A percentile compares a stretch with the other conserved stretches of the same genome.
Evolutionary conservation across 257 asterid species (phyloP).

Genomic region (Ballota nigra): DNA sequence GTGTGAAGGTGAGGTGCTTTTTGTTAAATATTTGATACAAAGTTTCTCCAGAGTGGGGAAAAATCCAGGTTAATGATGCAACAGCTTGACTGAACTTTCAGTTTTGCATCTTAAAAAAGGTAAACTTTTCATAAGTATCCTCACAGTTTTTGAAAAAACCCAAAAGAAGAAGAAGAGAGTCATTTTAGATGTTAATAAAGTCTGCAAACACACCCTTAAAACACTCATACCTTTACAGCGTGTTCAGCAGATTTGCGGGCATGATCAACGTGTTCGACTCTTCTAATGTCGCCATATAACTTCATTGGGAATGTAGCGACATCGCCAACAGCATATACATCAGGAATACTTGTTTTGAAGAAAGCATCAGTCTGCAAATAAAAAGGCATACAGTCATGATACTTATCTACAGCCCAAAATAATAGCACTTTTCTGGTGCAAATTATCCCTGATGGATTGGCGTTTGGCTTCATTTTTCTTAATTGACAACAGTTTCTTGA

Average conservation of each 20-base stretch:
- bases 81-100: neutral
- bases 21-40: neutral
- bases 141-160: neutral
- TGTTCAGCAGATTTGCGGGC: slow-evolving; percentile 94
- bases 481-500: neutral
- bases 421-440: neutral
- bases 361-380: slow-evolving; percentile 74
- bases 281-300: slow-evolving; percentile 63
- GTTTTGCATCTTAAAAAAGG: neutral
- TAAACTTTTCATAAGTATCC: neutral
- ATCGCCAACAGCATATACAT: slow-evolving; percentile 89
- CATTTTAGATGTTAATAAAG: too few species aligned
- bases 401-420: neutral
- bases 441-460: neutral
- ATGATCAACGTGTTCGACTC: slow-evolving; percentile 92
- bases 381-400: neutral
- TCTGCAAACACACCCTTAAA: neutral
- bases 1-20: neutral
- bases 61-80: neutral
- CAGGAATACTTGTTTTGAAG: slow-evolving; percentile 68
- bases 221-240: slow-evolving; percentile 67
- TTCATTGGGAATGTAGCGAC: slow-evolving; percentile 90
- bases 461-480: neutral
- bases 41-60: neutral
- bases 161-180: too few species aligned